Evolutionary conservation across 345 rosid genomes (phyloP), one percentile per base, ranked within the genome.

Genomic region (Turnera subulata): DNA sequence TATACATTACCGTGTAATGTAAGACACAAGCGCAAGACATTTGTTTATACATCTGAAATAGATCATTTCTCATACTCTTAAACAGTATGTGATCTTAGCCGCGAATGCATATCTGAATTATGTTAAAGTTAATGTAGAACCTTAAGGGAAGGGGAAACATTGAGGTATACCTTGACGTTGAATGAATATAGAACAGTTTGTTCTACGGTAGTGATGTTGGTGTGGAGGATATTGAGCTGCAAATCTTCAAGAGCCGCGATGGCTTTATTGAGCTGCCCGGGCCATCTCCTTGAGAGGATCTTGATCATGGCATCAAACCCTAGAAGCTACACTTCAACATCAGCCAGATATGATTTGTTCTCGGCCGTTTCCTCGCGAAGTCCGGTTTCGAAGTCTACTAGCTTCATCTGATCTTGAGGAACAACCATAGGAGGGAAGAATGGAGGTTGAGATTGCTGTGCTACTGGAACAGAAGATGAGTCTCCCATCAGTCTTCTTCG

Each of bases 161-260:
- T 20, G 11, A n/a, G 17, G 25, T 18, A 1, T 76, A 84, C 99
- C 95, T 89, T 93, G 76, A 85, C 97, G 47, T 84, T 93, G 58
- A 93, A 89, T 45, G 99, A 93, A 70, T 89, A 89, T 16, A 93
- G 88, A 49, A 93, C 97, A 11, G 96, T 93, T 72, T 89, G 97
- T 58, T 89, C 97, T 57, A 89, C 85, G 73, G 96, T 89, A 54
- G 99, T 89, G 65, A 93, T 93, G 71, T 87, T 93, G 68, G 95
- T 85, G 65, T 89, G 97, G 35, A 89, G 88, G 37, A 93, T 82
- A 44, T 70, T 89, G 63, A 93, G 88, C 76, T 85, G 91, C 76
- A 93, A 76, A 77, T 87, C 97, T 63, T 93, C 89, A 4, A 93
- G 76, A n/a, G 96, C 99, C 32, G 99, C 97, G 9, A 89, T 93